Percentiles rank a stretch among this genome's conserved stretches.
These are phyloP conservation scores for Malbranchea zuffiana DNA, from an alignment of 2,329 filamentous ascomycete genomes.

Conservation along the genomic window DNA sequence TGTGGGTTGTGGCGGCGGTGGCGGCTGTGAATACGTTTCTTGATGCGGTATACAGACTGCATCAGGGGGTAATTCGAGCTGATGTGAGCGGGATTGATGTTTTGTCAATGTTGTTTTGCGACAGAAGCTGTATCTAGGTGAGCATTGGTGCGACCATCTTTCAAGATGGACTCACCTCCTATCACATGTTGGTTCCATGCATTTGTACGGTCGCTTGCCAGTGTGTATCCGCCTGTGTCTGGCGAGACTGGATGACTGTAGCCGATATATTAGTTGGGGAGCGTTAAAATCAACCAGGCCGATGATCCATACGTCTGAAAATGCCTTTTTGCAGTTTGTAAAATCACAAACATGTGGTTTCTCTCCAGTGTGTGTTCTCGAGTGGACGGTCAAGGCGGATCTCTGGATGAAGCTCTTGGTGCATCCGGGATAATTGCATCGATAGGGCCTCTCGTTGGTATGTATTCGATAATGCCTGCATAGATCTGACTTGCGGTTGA, in stretches of 20 bases:
- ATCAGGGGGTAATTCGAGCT: constrained; percentile 10
- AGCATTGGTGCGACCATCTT: not conserved
- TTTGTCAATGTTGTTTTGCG: constrained; percentile 19
- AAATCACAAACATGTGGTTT: constrained; percentile 36
- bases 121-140: constrained; percentile 14
- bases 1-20: constrained; percentile 6
- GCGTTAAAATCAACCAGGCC: not conserved
- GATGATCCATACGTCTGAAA: constrained; percentile 31
- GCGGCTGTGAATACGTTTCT: constrained; percentile 11
- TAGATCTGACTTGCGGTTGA: constrained; percentile 40
- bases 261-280: constrained; percentile 8
- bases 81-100: constrained; percentile 17
- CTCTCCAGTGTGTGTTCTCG: constrained; percentile 36
- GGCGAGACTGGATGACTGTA: constrained; percentile 19
- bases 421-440: constrained; percentile 35
- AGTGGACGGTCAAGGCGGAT: constrained; percentile 38
- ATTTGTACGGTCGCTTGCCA: constrained; percentile 17
- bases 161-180: constrained; percentile 12
- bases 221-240: constrained; percentile 19
- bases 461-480: constrained; percentile 39
- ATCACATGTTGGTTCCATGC: constrained; percentile 16
- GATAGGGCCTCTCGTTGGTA: constrained; percentile 40
- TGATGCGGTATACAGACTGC: constrained; percentile 9
- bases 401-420: constrained; percentile 41
- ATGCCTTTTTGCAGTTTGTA: constrained; percentile 34